phyloP scores from a whole-genome alignment of 768 basidiomycete genomes.

The Agrocybe pediades region DNA sequence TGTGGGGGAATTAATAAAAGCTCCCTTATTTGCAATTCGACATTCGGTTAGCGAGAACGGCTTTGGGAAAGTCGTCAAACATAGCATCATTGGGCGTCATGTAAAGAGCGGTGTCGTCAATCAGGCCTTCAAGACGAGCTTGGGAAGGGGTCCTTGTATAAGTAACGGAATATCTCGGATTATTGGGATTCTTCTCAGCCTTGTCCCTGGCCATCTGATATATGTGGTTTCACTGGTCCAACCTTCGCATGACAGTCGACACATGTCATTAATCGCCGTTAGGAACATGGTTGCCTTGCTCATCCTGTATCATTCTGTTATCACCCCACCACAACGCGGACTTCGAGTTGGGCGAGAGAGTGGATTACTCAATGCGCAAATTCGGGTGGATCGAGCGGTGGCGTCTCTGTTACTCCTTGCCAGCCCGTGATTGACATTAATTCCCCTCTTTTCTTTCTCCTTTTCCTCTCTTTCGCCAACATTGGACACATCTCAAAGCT shows the following conservation, averaged over 20 bases:
- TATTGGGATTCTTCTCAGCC: no score
- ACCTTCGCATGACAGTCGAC: not conserved
- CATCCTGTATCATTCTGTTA: no score
- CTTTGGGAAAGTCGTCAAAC: not conserved
- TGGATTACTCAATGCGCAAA: not conserved
- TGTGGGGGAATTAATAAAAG: not conserved
- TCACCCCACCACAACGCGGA: no score
- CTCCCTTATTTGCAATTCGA: no score
- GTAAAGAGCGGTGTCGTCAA: not conserved
- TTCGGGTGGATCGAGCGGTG: not conserved
- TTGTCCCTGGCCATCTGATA: not conserved
- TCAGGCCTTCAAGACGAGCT: not conserved
- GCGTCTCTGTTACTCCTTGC: not conserved
- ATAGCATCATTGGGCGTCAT: not conserved
- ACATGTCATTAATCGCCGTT: not conserved
- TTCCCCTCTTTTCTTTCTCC: not conserved
- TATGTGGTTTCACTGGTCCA: no score
- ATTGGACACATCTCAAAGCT: not conserved
- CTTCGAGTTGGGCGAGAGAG: not conserved
- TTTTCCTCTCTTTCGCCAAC: not conserved
- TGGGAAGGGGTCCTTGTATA: not conserved
- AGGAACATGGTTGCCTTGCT: not conserved
- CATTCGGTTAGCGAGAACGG: not conserved
- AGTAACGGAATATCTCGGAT: not conserved
- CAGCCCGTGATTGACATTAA: not conserved